Conservation (phyloP, 148 eudicot species). For the Rheum nobile region DNA sequence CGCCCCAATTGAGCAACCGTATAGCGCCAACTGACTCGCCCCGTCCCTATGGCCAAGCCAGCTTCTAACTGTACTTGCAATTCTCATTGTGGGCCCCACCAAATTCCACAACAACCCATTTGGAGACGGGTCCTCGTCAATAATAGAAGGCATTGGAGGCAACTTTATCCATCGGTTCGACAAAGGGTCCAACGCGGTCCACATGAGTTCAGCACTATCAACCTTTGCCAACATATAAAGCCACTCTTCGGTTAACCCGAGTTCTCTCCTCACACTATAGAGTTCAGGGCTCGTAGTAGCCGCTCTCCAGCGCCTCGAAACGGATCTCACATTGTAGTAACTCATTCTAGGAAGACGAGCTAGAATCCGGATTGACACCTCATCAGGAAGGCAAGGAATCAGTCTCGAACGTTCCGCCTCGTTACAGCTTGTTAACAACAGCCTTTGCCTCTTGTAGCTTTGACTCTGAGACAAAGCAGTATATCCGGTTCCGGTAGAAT, state of each 20-base stretch:
- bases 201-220: slow-evolving; percentile 41
- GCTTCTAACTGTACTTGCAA: slow-evolving; percentile 55
- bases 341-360: slow-evolving; percentile 74
- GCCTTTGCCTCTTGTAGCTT: slow-evolving; percentile 55
- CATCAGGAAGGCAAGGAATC: slow-evolving; percentile 92
- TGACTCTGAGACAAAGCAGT: slow-evolving; percentile 27
- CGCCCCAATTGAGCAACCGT: slow-evolving; percentile 81
- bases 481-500: slow-evolving; percentile 15
- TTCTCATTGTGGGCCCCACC: slow-evolving; percentile 45
- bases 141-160: slow-evolving; percentile 61
- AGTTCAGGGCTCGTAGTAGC: slow-evolving; percentile 55
- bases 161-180: slow-evolving; percentile 65
- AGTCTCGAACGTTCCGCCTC: slow-evolving; percentile 54
- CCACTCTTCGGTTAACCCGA: slow-evolving; percentile 74
- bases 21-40: slow-evolving; percentile 43
- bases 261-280: slow-evolving; percentile 60
- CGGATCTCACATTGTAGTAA: slow-evolving; percentile 45
- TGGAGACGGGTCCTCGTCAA: slow-evolving; percentile 30
- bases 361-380: slow-evolving; percentile 81
- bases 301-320: slow-evolving; percentile 74
- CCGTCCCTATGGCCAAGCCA: slow-evolving; percentile 67
- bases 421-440: slow-evolving; percentile 30
- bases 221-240: slow-evolving; percentile 58
- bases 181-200: slow-evolving; percentile 77
- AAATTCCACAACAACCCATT: slow-evolving; percentile 56